Evolutionary conservation across 106 monocot genomes (phyloP).

Genomic region (Allium cepa): DNA sequence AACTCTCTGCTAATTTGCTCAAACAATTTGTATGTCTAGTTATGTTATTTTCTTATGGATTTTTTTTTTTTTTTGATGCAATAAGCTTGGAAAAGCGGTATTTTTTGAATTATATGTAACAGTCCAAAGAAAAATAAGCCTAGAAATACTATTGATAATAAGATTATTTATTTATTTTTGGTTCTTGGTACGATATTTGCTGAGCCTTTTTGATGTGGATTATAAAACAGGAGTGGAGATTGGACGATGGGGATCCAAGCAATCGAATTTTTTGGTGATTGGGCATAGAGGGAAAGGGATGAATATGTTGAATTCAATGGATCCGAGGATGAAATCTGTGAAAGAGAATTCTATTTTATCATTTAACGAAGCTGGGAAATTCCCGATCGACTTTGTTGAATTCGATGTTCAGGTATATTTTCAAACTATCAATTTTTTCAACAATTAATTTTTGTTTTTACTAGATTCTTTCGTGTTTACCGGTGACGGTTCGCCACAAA

Average conservation of each 20-base stretch:
- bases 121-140: no score
- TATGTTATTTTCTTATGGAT: no score
- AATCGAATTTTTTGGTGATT: conserved; percentile 52
- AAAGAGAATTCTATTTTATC: conserved; percentile 79
- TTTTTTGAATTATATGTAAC: no score
- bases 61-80: not conserved
- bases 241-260: conserved; percentile 1
- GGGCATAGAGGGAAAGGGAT: conserved; percentile 92
- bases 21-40: no score
- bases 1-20: no score
- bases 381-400: conserved; percentile 84
- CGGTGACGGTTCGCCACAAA: no score
- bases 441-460: no score
- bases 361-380: conserved; percentile 64
- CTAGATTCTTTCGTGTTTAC: no score
- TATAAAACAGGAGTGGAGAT: conserved; percentile 2
- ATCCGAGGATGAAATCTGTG: conserved; percentile 51
- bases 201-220: not conserved
- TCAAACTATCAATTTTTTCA: no score
- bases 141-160: not conserved
- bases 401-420: conserved; percentile 85
- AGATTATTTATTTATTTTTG: not conserved
- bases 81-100: no score
- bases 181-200: not conserved
- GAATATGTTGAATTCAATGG: conserved; percentile 74